Base-by-base conservation (phyloP, 1,139 yeast genomes). In the Blastobotrys indianensis region DNA sequence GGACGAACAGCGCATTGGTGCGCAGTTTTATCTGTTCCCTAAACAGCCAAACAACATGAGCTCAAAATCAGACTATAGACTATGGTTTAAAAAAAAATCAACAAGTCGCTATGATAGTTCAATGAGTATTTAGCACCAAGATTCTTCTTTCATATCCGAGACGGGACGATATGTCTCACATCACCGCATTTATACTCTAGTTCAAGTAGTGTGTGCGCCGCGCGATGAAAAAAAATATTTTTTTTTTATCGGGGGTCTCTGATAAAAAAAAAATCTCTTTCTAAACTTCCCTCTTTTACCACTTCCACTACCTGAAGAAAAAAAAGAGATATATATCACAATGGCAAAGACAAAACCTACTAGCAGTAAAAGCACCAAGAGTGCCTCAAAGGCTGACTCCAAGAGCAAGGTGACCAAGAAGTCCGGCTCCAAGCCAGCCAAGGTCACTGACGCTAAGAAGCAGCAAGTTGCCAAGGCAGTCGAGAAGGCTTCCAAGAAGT, bases 401-500 rank as follows among this genome's bases (percentile, higher is more conserved):
- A 49, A 55, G 32, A 51, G 52, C 43, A 52, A 54, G 42, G 60
- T 54, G 35, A 48, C 63, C 51, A 56, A 57, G 58, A 60, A 52
- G 40, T 17, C 37, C 41, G 39, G 41, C 28, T 32, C 51, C 60
- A 62, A 60, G 67, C 65, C 56, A 60, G 61, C 38, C 58, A 64
- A 51, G 16, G 36, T 29, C 28, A 56, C 55, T 52, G 61, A 59
- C 51, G 65, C 52, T 52, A 58, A 35, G 17, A 45, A 45, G 40
- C 30, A 33, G 39, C 34, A 37, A 17, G 12, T 43, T 28, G 38
- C 39, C 12, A 32, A 46, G 36, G 38, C 44, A 32, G 48, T 39
- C 36, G 42, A 42, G 37, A 42, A 53, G 54, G 54, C 49, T 49
- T 55, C 47, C 42, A 57, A 55, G 35, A 56, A 61, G 52, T 54